Percentiles rank a stretch among this genome's conserved stretches.
Evolutionary conservation across 73 alveolate species (phyloP).

Genomic region (Paramecium pentaurelia): DNA sequence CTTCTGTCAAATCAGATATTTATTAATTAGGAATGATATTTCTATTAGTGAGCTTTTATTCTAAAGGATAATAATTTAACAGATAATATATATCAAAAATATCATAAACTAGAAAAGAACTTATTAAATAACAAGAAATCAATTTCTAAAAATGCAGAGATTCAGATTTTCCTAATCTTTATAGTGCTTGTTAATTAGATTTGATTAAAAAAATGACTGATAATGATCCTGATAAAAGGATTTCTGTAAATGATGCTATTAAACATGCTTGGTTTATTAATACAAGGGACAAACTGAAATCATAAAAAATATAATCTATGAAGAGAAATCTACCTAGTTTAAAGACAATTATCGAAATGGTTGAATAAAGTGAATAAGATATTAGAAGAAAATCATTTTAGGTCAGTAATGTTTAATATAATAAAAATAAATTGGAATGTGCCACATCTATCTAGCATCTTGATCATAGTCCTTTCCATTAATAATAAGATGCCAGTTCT

Average conservation of each 20-base stretch:
- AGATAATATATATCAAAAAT: neutral
- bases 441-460: neutral
- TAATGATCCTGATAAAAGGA: neutral
- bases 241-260: neutral
- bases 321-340: neutral
- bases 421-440: neutral
- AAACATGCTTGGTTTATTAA: slow-evolving; percentile 33
- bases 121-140: neutral
- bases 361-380: slow-evolving; percentile 15
- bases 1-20: neutral
- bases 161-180: neutral
- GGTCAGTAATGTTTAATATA: neutral
- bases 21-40: neutral
- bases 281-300: neutral
- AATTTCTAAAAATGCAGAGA: neutral
- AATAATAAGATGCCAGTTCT: neutral
- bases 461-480: neutral
- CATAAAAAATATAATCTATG: neutral
- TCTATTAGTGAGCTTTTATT: neutral
- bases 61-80: neutral
- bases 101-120: neutral
- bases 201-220: neutral
- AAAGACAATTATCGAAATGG: neutral
- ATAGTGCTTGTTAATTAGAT: neutral
- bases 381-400: neutral